Conservation (phyloP, 306 rosid genomes). For the Dalbergia cultrata region DNA sequence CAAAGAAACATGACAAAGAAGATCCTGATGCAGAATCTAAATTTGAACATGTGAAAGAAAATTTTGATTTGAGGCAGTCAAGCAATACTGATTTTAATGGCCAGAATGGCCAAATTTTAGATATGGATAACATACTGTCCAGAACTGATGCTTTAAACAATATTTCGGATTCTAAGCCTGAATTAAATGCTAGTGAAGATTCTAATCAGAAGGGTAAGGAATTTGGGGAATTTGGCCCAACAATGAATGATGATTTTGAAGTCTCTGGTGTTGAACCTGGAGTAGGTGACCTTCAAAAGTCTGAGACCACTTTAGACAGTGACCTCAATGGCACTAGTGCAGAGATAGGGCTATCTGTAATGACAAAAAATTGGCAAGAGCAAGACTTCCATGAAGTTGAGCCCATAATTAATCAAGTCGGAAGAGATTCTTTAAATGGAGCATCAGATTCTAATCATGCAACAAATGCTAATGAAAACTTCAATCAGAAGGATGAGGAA, state of each 20-base stretch:
- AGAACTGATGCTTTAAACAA: constrained; percentile 45
- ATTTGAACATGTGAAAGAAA: constrained; percentile 45
- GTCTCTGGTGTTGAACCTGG: constrained; percentile 46
- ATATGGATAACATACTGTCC: constrained; percentile 34
- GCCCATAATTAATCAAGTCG: constrained; percentile 62
- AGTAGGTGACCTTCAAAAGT: constrained; percentile 51
- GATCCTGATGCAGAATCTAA: constrained; percentile 41
- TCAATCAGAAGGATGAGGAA: constrained; percentile 54
- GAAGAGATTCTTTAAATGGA: constrained; percentile 48
- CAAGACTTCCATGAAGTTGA: constrained; percentile 68
- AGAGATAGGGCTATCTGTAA: constrained; percentile 45
- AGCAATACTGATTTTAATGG: constrained; percentile 47
- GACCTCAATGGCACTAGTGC: constrained; percentile 49
- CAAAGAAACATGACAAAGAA: constrained; percentile 59
- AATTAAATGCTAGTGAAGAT: constrained; percentile 48
- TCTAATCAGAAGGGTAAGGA: constrained; percentile 53
- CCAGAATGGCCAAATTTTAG: constrained; percentile 40
- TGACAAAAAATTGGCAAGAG: constrained; percentile 63
- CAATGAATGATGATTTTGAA: constrained; percentile 40
- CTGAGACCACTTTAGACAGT: constrained; percentile 51
- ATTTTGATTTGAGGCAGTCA: constrained; percentile 49
- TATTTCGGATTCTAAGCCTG: constrained; percentile 50
- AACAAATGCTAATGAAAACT: constrained; percentile 50
- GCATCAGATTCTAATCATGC: constrained; percentile 53
- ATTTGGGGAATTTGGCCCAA: constrained; percentile 40